These are phyloP conservation scores for Phytophthora pluvialis DNA, from an alignment of 352 stramenopile species.

Conservation along the genomic window DNA sequence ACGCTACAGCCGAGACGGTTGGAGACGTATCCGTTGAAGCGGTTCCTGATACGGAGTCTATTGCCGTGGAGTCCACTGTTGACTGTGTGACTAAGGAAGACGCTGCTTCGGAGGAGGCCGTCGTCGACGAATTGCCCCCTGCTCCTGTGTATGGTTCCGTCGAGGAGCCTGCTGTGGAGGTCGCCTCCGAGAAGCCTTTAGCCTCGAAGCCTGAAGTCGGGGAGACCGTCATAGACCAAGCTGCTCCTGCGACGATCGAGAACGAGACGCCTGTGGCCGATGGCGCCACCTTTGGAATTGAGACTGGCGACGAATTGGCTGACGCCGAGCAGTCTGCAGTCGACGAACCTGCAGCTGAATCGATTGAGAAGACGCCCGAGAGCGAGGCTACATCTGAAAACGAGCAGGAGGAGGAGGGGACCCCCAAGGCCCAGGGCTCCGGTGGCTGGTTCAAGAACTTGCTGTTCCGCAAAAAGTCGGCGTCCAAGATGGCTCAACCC, in stretches of 20 bases:
- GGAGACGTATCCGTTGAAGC: background rate
- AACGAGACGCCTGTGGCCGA: no score
- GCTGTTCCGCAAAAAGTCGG: conserved; percentile 28
- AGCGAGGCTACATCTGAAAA: background rate
- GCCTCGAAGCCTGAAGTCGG: no score
- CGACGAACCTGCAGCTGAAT: no score
- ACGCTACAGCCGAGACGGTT: background rate
- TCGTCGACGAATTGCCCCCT: background rate
- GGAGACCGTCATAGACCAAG: no score
- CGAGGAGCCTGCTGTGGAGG: conserved; percentile 1
- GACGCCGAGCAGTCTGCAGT: no score
- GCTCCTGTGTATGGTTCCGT: background rate
- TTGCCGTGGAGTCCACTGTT: background rate
- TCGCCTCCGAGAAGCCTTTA: no score
- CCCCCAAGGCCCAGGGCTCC: background rate
- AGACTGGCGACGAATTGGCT: no score
- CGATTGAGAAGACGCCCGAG: no score
- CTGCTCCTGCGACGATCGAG: no score
- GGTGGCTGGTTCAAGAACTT: conserved; percentile 32
- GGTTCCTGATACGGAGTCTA: background rate
- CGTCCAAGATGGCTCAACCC: background rate
- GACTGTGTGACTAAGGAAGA: background rate
- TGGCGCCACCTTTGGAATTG: no score
- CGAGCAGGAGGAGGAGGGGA: conserved; percentile 1
- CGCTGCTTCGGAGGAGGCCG: background rate